A percentile compares a stretch with the other conserved stretches of the same genome.
phyloP scores from a whole-genome alignment of 768 basidiomycete genomes.

The Russula emetica region DNA sequence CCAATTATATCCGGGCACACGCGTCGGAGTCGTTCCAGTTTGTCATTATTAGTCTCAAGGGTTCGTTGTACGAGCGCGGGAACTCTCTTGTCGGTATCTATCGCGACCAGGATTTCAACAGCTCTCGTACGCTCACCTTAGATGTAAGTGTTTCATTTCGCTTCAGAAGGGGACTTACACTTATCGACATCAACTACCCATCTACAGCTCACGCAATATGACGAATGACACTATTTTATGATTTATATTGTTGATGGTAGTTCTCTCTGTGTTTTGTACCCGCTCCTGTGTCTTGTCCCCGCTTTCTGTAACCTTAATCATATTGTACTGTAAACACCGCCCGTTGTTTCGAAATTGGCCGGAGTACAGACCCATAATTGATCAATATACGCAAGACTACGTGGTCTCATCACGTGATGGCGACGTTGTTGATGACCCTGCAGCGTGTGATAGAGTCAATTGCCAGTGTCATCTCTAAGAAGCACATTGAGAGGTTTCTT shows the following conservation, averaged over 20 bases:
- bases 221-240: slow-evolving; percentile 39
- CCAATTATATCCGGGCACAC: slow-evolving; percentile 85
- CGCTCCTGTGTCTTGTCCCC: background rate
- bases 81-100: slow-evolving; percentile 91
- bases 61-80: slow-evolving; percentile 85
- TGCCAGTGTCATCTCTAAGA: no score
- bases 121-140: slow-evolving; percentile 84
- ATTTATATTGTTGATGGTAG: background rate
- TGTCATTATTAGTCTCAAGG: slow-evolving; percentile 95
- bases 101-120: slow-evolving; percentile 90
- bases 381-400: background rate
- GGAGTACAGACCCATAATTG: background rate
- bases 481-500: no score
- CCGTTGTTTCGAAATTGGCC: background rate
- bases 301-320: slow-evolving; percentile 4
- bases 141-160: slow-evolving; percentile 53
- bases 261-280: background rate
- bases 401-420: background rate
- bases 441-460: no score
- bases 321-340: background rate
- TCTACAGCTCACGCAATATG: slow-evolving; percentile 56
- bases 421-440: no score
- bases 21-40: slow-evolving; percentile 88
- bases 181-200: background rate
- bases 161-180: background rate